Evolutionary conservation across 208 protist genomes (phyloP), one percentile per base, ranked within the genome.

Genomic region (Balamuthia mandrillaris): DNA sequence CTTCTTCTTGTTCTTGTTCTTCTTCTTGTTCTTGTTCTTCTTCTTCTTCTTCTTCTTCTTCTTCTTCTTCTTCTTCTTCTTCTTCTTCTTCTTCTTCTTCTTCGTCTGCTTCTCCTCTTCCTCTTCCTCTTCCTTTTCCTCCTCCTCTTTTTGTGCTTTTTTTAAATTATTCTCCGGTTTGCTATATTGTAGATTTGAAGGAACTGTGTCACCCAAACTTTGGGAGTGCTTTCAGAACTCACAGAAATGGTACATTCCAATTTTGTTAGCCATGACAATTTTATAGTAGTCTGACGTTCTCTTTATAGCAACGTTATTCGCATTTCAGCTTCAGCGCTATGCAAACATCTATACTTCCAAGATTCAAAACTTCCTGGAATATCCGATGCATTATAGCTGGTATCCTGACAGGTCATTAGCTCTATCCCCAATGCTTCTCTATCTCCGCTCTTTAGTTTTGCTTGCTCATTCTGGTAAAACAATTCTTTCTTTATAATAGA

Each of bases 151-250:
- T 24, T 29, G 14, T 10, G 33, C 9, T 31, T 31, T 9, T 10
- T n/a, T 66, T 29, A 39, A 9, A 14, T 9, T 33, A 21, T 29
- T 27, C n/a, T n/a, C n/a, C n/a, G n/a, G n/a, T n/a, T n/a, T n/a
- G n/a, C n/a, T n/a, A n/a, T n/a, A n/a, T n/a, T n/a, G n/a, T 12
- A 79, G 70, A 79, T 18, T n/a, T 79, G 70, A 79, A 79, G 70
- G 60, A 60, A 18, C 60, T 42, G 33, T 61, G 54, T 42, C 54
- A 79, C 21, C 70, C 70, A 2, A 79, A 42, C 7, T 79, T 79
- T 31, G 70, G 70, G 2, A 79, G 70, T 37, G 70, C 47, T 1
- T 79, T 79, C 70, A 42, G 70, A 41, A 79, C 70, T 2, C 70
- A 79, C 70, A 79, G 60, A 21, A 42, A 79, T 16, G 70, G 70